Evolutionary conservation across 202 grass and related monocot species (phyloP).

Genomic region (Setaria viridis): DNA sequence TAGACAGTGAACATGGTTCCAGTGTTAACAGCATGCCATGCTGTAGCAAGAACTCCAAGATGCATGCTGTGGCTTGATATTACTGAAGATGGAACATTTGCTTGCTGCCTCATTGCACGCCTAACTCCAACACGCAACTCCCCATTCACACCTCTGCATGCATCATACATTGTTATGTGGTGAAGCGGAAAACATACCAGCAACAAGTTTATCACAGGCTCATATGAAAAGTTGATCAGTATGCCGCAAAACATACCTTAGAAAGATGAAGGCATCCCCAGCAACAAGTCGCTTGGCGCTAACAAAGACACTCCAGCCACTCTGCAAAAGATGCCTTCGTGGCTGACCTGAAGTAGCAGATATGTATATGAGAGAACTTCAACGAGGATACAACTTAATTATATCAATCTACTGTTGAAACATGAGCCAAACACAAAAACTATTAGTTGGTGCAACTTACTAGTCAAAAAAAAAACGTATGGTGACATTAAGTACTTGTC

Average conservation of each 20-base stretch:
- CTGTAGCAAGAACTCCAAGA: conserved; percentile 97
- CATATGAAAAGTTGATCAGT: not conserved
- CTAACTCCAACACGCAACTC: conserved; percentile 94
- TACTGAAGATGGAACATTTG: conserved; percentile 86
- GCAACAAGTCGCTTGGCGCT: conserved; percentile 86
- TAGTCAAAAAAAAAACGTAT: not conserved
- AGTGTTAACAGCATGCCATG: conserved; percentile 92
- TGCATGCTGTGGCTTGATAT: conserved; percentile 99
- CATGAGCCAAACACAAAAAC: not conserved
- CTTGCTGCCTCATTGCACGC: conserved; percentile 90
- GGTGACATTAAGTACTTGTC: conserved; percentile 14
- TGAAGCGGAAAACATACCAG: not conserved
- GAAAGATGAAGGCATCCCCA: conserved; percentile 98
- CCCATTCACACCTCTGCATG: conserved; percentile 73
- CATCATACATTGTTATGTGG: conserved; percentile 15
- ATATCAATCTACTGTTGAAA: not conserved
- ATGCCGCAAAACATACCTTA: conserved; percentile 55
- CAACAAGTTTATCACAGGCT: not conserved
- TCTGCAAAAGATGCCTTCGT: conserved; percentile 90
- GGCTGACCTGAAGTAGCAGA: conserved; percentile 74
- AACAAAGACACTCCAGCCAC: conserved; percentile 97
- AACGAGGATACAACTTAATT: conserved; percentile 20
- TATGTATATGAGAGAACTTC: conserved; percentile 33
- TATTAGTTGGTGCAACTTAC: not conserved
- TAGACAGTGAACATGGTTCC: conserved; percentile 94